A percentile compares a stretch with the other conserved stretches of the same genome.
Conservation (phyloP, 2,329 filamentous ascomycete species). For the Metarhizium guizhouense region DNA sequence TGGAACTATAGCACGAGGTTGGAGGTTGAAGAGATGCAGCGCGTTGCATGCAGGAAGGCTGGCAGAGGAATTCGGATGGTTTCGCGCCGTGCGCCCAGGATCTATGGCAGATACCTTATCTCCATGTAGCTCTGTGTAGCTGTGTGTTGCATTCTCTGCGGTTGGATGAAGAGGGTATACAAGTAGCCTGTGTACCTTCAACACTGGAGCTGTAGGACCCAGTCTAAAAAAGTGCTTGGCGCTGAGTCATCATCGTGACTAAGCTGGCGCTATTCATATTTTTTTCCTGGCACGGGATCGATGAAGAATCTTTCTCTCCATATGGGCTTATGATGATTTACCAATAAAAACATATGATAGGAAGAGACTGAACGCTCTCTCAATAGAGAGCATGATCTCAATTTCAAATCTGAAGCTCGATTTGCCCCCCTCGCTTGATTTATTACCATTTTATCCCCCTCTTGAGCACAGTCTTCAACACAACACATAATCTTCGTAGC, state of each 20-base stretch:
- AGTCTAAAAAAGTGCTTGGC: neutral
- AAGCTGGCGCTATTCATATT: neutral
- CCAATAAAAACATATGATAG: slow-evolving; percentile 48
- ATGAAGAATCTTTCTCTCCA: slow-evolving; percentile 16
- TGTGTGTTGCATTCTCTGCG: neutral
- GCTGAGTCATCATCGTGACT: slow-evolving; percentile 1
- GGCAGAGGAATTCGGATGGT: neutral
- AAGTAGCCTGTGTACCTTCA: neutral
- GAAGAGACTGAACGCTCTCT: slow-evolving; percentile 57
- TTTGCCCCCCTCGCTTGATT: neutral
- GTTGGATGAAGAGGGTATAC: neutral
- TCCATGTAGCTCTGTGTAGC: neutral
- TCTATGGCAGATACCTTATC: neutral
- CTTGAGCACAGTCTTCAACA: slow-evolving; percentile 4
- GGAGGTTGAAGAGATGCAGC: neutral
- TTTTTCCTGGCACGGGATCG: neutral
- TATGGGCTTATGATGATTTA: slow-evolving; percentile 53
- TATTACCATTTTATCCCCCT: neutral
- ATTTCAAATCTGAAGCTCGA: slow-evolving; percentile 51
- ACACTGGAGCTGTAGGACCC: neutral
- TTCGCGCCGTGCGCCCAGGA: neutral
- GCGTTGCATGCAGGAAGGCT: slow-evolving; percentile 3
- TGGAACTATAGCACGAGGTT: neutral
- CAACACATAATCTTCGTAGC: neutral
- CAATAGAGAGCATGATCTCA: slow-evolving; percentile 52